Percentiles rank a stretch among this genome's conserved stretches.
These are phyloP conservation scores for Scheffersomyces insectosa DNA, from an alignment of 1,139 yeast species.

Conservation along the genomic window DNA sequence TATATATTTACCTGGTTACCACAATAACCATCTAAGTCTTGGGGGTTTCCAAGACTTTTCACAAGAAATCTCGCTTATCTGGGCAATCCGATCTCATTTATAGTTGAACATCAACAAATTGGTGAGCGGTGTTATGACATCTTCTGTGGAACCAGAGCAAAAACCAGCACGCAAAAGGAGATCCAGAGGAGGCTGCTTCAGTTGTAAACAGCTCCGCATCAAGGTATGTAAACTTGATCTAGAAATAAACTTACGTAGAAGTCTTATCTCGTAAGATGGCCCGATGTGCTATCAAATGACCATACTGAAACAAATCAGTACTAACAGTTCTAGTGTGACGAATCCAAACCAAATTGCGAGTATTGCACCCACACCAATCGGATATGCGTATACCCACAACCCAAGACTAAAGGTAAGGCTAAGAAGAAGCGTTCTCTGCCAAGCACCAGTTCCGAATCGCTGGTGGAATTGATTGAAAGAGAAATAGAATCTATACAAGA, in stretches of 20 bases:
- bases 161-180: constrained; percentile 11
- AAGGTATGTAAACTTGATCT: constrained; percentile 20
- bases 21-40: too few relatives aligned
- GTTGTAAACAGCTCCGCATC: constrained; percentile 32
- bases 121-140: too few relatives aligned
- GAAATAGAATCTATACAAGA: neutral
- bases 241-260: neutral
- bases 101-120: too few relatives aligned
- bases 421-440: neutral
- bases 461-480: neutral
- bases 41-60: too few relatives aligned
- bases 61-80: too few relatives aligned
- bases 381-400: constrained; percentile 27
- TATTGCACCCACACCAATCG: constrained; percentile 36
- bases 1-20: too few relatives aligned
- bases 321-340: constrained; percentile 29
- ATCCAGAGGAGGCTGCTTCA: constrained; percentile 32
- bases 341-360: constrained; percentile 37
- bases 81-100: too few relatives aligned
- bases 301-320: neutral
- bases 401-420: neutral
- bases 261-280: neutral
- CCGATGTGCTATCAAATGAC: too few relatives aligned
- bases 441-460: neutral
- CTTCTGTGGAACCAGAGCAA: neutral